phyloP scores from a whole-genome alignment of 768 basidiomycete species.

The Phylloporus rhodoxanthus region DNA sequence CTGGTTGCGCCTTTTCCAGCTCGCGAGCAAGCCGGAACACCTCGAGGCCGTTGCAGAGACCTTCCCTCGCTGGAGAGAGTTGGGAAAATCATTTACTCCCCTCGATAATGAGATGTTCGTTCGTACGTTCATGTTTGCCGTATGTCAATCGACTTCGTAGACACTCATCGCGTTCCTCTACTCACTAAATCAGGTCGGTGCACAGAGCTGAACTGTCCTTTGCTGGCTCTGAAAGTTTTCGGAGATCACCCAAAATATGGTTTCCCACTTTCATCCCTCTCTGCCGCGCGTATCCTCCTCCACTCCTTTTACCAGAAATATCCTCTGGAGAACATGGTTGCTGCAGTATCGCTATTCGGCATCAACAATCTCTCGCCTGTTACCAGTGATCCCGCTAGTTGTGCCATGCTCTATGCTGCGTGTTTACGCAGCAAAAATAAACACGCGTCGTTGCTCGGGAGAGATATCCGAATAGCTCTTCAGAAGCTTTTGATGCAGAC shows the following conservation, averaged over 20 bases:
- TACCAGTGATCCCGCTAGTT: constrained; percentile 50
- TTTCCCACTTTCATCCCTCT: constrained; percentile 41
- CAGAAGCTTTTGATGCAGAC: constrained; percentile 26
- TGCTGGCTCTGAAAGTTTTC: constrained; percentile 55
- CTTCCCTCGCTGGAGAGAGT: constrained; percentile 48
- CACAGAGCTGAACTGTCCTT: constrained; percentile 48
- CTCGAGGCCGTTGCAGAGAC: constrained; percentile 41
- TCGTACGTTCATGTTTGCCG: constrained; percentile 37
- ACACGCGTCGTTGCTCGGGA: constrained; percentile 37
- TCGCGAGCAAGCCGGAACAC: constrained; percentile 46
- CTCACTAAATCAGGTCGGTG: constrained; percentile 48
- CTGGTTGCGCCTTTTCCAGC: constrained; percentile 47
- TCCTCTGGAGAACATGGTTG: constrained; percentile 44
- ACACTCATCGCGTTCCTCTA: not conserved
- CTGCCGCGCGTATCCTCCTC: constrained; percentile 50
- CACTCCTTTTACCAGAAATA: constrained; percentile 47
- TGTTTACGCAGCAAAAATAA: constrained; percentile 43
- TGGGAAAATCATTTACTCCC: constrained; percentile 35
- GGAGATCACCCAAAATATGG: constrained; percentile 59
- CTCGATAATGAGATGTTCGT: constrained; percentile 45
- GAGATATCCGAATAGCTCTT: constrained; percentile 39
- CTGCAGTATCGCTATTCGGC: constrained; percentile 49
- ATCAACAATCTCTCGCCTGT: constrained; percentile 50
- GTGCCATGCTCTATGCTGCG: constrained; percentile 51
- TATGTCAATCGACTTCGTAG: not conserved